Percentiles rank a stretch among this genome's conserved stretches.
Evolutionary conservation across 306 rosid species (phyloP).

Genomic region (Corylus americana): DNA sequence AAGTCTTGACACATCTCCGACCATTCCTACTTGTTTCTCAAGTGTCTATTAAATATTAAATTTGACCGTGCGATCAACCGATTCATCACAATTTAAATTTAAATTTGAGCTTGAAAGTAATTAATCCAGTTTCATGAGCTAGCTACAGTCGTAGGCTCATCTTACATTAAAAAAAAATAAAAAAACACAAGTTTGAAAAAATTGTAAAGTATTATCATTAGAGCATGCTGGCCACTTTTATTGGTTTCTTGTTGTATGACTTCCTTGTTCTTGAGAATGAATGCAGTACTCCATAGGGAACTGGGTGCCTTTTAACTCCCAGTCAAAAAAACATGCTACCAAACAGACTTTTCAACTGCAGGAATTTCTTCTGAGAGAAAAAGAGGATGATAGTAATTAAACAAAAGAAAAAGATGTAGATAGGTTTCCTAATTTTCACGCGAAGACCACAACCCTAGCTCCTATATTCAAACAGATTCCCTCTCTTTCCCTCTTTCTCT

Average conservation of each 20-base stretch:
- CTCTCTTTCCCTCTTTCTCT: constrained; percentile 16
- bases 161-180: too few relatives aligned
- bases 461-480: constrained; percentile 38
- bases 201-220: neutral
- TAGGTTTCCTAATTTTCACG: constrained; percentile 27
- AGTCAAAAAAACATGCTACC: constrained; percentile 4
- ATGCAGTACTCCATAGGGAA: neutral
- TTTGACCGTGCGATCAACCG: too few relatives aligned
- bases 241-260: neutral
- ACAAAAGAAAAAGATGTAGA: constrained; percentile 2
- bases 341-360: too few relatives aligned
- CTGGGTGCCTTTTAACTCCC: constrained; percentile 1
- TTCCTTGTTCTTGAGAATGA: neutral
- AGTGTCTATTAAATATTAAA: too few relatives aligned
- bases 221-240: neutral
- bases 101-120: neutral
- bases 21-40: too few relatives aligned
- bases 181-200: neutral
- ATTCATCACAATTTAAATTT: too few relatives aligned
- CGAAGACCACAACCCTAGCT: constrained; percentile 15
- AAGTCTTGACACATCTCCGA: too few relatives aligned
- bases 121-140: neutral
- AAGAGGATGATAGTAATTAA: neutral
- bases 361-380: constrained; percentile 4
- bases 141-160: neutral